Evolutionary conservation across 768 basidiomycete genomes (phyloP), one percentile per base, ranked within the genome.

Genomic region (Collybia sordida): DNA sequence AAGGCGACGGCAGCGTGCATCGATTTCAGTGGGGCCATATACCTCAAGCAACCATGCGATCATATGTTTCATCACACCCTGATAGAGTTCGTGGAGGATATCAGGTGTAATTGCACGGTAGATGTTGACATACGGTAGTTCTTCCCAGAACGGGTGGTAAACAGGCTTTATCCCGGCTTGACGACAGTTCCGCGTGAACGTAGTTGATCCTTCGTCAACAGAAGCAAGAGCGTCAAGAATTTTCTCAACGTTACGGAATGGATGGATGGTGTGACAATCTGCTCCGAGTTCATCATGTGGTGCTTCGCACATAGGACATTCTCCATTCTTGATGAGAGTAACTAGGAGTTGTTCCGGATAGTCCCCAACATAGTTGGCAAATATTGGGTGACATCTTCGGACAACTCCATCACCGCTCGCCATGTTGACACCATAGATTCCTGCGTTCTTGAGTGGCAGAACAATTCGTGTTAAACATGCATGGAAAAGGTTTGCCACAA

Each of bases 51-150:
- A 15, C 70, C 71, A 73, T 4, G 38, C 6, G 18, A 66, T 37
- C 23, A 71, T 44, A 45, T 72, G 66, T 46, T 67, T 66, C 34
- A 69, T 53, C 6, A 68, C 46, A 2, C 69, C 79, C 54, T 81
- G 75, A 50, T 75, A 71, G 0, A 80, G 49, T 52, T 80, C 74
- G 51, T 81, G 78, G 1, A 81, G 67, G 19, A 78, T 52, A 52
- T 80, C 72, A 0, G 79, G 76, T 0, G 73, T 73, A 36, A 81
- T 64, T 4, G 64, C 64, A 0, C 34, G 19, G 54, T 72, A 75
- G 25, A 80, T 78, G 53, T 79, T 51, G 35, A 58, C 45, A 50
- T 64, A 67, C 0, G 73, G 75, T 2, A 79, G 60, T 28, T 69
- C 47, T 4, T 50, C 50, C 77, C 78, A 79, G 54, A 77, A 78